phyloP scores from a whole-genome alignment of 179 eudicot species.

The Beta corolliflora region DNA sequence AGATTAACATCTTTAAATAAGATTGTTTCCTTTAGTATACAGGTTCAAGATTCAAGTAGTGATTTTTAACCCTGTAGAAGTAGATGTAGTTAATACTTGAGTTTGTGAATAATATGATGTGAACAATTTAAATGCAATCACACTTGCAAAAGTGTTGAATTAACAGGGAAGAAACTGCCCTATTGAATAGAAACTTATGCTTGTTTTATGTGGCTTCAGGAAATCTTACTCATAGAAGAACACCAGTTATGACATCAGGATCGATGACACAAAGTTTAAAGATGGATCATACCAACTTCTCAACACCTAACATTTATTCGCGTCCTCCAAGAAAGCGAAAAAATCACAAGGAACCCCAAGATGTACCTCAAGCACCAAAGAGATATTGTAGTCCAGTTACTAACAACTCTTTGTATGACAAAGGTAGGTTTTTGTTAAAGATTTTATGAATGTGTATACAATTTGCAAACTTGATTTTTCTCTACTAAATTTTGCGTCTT shows the following conservation, averaged over 20 bases:
- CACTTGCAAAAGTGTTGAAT: neutral
- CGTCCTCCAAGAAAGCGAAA: conserved; percentile 59
- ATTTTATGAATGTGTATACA: neutral
- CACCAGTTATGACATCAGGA: conserved; percentile 45
- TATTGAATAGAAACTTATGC: neutral
- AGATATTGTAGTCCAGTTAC: conserved; percentile 42
- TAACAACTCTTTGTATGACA: conserved; percentile 27
- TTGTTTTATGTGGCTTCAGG: conserved; percentile 39
- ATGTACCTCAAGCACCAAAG: conserved; percentile 48
- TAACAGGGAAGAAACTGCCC: neutral
- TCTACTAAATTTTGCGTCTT: neutral
- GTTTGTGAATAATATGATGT: neutral
- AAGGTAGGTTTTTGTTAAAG: conserved; percentile 37
- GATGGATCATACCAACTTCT: conserved; percentile 39
- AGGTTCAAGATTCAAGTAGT: neutral
- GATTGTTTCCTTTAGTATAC: neutral
- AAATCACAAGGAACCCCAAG: conserved; percentile 37
- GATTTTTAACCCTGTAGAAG: neutral
- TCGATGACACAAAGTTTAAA: conserved; percentile 39
- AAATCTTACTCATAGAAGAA: conserved; percentile 39
- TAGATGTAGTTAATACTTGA: neutral
- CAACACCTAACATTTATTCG: conserved; percentile 43
- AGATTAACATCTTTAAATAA: neutral
- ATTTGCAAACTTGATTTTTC: neutral
- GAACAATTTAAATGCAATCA: neutral